Percentiles rank a stretch among this genome's conserved stretches.
These are phyloP conservation scores for Pichia sp. DNA, from an alignment of 1,139 yeast species.

Conservation along the genomic window DNA sequence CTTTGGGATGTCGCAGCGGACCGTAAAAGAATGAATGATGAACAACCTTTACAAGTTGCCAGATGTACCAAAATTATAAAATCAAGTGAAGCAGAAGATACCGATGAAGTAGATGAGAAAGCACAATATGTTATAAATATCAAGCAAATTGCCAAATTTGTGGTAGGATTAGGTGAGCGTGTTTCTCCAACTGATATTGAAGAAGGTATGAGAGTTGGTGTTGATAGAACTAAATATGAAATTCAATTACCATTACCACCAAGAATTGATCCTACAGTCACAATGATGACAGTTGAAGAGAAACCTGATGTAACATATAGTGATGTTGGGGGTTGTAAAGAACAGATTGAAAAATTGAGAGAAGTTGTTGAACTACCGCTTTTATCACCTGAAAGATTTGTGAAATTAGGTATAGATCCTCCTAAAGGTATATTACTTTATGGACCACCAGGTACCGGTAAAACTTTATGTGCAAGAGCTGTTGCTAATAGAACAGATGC, in stretches of 20 bases:
- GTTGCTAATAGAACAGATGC: slow-evolving; percentile 99
- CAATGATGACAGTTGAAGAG: slow-evolving; percentile 99
- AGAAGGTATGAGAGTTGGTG: slow-evolving; percentile 99
- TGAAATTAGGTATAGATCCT: slow-evolving; percentile 93
- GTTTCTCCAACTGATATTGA: slow-evolving; percentile 98
- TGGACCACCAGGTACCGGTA: slow-evolving; percentile 99
- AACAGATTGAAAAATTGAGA: slow-evolving; percentile 91
- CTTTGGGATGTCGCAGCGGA: slow-evolving; percentile 98
- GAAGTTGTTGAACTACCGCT: slow-evolving; percentile 96
- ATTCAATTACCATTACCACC: slow-evolving; percentile 97
- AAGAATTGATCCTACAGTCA: slow-evolving; percentile 91
- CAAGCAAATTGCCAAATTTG: slow-evolving; percentile 96
- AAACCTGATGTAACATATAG: slow-evolving; percentile 88
- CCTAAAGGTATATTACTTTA: slow-evolving; percentile 94
- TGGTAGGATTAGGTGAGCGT: slow-evolving; percentile 91
- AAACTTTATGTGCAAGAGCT: slow-evolving; percentile 95
- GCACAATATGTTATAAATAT: slow-evolving; percentile 91
- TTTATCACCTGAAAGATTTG: slow-evolving; percentile 92
- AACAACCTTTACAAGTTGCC: slow-evolving; percentile 96
- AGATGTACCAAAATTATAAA: slow-evolving; percentile 96
- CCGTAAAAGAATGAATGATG: slow-evolving; percentile 85
- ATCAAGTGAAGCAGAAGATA: slow-evolving; percentile 26
- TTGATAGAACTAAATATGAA: slow-evolving; percentile 93
- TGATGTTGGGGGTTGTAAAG: slow-evolving; percentile 97
- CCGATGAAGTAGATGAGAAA: slow-evolving; percentile 57